Evolutionary conservation across 257 asterid species (phyloP).

Genomic region (Craterostigma plantagineum): DNA sequence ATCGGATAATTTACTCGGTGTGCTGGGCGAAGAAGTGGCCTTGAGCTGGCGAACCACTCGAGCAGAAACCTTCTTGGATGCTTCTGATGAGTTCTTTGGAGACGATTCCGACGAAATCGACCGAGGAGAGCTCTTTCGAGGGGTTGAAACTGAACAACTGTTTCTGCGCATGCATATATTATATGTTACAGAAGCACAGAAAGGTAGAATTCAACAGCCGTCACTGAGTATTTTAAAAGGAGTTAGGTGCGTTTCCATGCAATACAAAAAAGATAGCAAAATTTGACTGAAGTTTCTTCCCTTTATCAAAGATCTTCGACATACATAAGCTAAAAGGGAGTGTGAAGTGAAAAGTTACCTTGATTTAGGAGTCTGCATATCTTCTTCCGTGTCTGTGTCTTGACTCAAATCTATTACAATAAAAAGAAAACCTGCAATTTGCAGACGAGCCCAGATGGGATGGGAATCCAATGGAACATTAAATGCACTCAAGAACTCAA

Average conservation of each 20-base stretch:
- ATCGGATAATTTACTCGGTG: slow-evolving; percentile 23
- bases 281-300: neutral
- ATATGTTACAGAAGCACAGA: neutral
- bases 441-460: too few relatives aligned
- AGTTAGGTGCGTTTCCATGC: neutral
- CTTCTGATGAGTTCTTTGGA: slow-evolving; percentile 11
- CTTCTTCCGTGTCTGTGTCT: neutral
- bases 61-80: slow-evolving; percentile 19
- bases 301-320: neutral
- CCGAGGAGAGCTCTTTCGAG: neutral
- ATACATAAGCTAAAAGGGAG: too few relatives aligned
- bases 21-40: slow-evolving; percentile 32
- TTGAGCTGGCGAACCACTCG: too few relatives aligned
- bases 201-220: neutral
- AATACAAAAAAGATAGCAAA: neutral
- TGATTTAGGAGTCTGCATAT: slow-evolving; percentile 6
- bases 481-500: too few relatives aligned
- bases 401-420: too few relatives aligned
- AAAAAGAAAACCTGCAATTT: too few relatives aligned
- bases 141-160: neutral
- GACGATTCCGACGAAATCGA: neutral
- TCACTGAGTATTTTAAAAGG: neutral
- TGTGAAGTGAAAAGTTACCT: too few relatives aligned
- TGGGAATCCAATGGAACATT: too few relatives aligned
- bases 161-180: neutral